Percentiles rank a stretch among this genome's conserved stretches.
Conservation (phyloP, 208 protist genomes). For the Trypanosoma theileri region DNA sequence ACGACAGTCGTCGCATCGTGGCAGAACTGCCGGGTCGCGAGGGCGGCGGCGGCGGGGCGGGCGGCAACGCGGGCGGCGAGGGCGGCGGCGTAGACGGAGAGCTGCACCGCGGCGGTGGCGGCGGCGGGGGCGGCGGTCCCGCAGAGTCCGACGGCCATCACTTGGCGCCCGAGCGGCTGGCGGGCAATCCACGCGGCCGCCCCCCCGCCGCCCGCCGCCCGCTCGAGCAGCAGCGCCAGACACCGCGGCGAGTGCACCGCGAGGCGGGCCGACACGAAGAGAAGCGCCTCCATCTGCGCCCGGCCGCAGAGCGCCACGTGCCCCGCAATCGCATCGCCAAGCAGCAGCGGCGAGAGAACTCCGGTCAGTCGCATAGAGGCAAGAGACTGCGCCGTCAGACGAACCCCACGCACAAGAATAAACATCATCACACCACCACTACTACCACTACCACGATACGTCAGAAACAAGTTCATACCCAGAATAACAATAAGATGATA, state of each 20-base stretch:
- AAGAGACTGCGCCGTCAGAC: slow-evolving; percentile 37
- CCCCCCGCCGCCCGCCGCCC: slow-evolving; percentile 18
- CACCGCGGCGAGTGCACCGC: slow-evolving; percentile 31
- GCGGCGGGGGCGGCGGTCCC: slow-evolving; percentile 49
- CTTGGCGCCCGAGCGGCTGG: slow-evolving; percentile 48
- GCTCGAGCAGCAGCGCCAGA: slow-evolving; percentile 34
- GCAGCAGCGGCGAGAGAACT: slow-evolving; percentile 36
- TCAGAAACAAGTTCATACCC: no score
- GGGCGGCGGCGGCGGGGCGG: slow-evolving; percentile 38
- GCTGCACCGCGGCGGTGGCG: slow-evolving; percentile 45
- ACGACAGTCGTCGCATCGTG: slow-evolving; percentile 56
- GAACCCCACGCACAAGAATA: slow-evolving; percentile 28
- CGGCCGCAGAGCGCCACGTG: slow-evolving; percentile 42
- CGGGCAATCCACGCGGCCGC: slow-evolving; percentile 30
- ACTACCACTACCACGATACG: no score
- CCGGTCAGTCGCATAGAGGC: slow-evolving; percentile 36
- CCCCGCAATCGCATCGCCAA: slow-evolving; percentile 50
- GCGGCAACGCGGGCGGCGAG: slow-evolving; percentile 43
- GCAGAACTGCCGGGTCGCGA: slow-evolving; percentile 49
- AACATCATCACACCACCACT: not conserved
- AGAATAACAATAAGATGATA: no score
- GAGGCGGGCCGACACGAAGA: slow-evolving; percentile 41
- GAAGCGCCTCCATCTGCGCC: slow-evolving; percentile 51
- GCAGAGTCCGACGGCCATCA: slow-evolving; percentile 48
- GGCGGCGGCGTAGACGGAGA: slow-evolving; percentile 33